Base-by-base conservation (phyloP, 2,329 filamentous ascomycete species). In the Fusarium floridanum region DNA sequence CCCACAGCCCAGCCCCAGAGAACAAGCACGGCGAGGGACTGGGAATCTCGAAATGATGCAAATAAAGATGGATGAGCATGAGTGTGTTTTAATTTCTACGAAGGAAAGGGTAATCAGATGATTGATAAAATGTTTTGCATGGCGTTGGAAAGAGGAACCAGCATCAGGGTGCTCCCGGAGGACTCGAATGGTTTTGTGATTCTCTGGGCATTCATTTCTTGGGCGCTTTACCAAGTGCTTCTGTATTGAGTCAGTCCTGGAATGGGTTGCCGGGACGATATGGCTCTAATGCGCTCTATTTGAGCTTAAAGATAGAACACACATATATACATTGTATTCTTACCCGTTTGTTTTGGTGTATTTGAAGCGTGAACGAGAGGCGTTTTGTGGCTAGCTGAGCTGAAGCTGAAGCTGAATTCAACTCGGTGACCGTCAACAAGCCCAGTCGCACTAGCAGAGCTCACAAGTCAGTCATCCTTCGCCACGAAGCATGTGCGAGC, bases 1-100 rank as follows among this genome's bases (percentile, higher is more conserved):
- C 59, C 9, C 57, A 63, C 5, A 66, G 66, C 22, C 57, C 67
- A 22, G 56, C 56, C 9, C 69, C 65, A 5, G 61, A 70, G 22
- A 56, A 64, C 22, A 24, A 64, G 45, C 56, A 65, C 11, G 17
- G 59, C 5, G 45, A 64, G 6, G 71, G 66, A 14, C 17, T 68
- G 61, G 55, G 68, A 11, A 55, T 55, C 16, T 41, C 55, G 22
- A 71, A 62, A 41, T 65, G 43, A 67, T 24, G 37, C 20, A 48
- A 43, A 41, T 32, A 24, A 56, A 22, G 8, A n/a, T 37, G 20
- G 16, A 36, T 14, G 17, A 12, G 20, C 17, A 43, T 27, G 32
- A 34, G 32, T 14, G 32, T 11, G 20, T n/a, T 32, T 9, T 41
- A 20, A 29, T 14, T 41, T 39, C 20, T 39, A 20, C 17, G 55